Conservation (phyloP, 805 yeast species). For the Kodamaea lidongshanica region DNA sequence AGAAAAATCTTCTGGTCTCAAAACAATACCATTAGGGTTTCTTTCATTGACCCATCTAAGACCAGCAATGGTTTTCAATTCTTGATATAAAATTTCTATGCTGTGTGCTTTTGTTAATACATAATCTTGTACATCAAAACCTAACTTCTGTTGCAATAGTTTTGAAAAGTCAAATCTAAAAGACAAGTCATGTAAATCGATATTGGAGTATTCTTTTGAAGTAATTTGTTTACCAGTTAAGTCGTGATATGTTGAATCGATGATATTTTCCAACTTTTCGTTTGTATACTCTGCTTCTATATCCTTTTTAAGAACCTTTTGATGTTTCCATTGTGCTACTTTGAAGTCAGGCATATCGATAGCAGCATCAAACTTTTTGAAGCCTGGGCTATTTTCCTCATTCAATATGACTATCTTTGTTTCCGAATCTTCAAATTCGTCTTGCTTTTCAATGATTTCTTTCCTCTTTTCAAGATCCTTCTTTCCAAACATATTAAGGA, state of each 20-base stretch:
- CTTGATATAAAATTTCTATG: constrained; percentile 32
- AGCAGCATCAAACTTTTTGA: constrained; percentile 19
- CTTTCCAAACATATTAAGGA: constrained; percentile 31
- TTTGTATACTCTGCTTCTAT: constrained; percentile 24
- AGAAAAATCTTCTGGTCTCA: constrained; percentile 48
- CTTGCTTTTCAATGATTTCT: constrained; percentile 33
- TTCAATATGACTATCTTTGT: constrained; percentile 32
- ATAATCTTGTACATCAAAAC: constrained; percentile 50
- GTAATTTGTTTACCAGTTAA: constrained; percentile 15
- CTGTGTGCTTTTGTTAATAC: constrained; percentile 37
- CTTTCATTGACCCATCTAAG: constrained; percentile 49
- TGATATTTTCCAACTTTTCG: constrained; percentile 18
- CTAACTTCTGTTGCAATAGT: constrained; percentile 41
- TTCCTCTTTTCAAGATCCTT: constrained; percentile 28
- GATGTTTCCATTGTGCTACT: constrained; percentile 32
- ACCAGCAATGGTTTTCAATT: constrained; percentile 35
- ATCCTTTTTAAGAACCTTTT: constrained; percentile 17
- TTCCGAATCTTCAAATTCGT: constrained; percentile 28
- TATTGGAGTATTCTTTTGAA: constrained; percentile 9
- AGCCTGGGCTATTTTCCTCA: constrained; percentile 30
- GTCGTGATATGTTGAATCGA: constrained; percentile 21
- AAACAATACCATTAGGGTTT: constrained; percentile 69
- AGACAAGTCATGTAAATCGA: constrained; percentile 36
- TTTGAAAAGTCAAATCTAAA: constrained; percentile 47
- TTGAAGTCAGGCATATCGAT: constrained; percentile 32